A percentile compares a stretch with the other conserved stretches of the same genome.
Evolutionary conservation across 2,329 filamentous ascomycete genomes (phyloP).

Genomic region (Trichoderma hamatum): DNA sequence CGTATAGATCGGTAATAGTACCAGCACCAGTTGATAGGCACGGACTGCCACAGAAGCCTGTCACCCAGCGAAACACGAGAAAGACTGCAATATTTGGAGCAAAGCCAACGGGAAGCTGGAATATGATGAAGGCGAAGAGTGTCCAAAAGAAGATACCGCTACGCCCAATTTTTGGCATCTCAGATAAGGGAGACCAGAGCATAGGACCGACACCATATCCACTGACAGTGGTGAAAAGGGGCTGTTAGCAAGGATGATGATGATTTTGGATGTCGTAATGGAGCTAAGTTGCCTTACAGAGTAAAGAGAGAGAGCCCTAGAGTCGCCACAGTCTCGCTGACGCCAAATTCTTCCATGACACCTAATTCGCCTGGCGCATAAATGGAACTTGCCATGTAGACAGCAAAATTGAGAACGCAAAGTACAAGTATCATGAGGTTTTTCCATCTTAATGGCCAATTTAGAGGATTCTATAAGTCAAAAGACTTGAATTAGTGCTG

Average conservation of each 20-base stretch:
- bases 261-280: neutral
- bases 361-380: neutral
- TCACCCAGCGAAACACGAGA: neutral
- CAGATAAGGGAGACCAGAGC: neutral
- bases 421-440: neutral
- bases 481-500: neutral
- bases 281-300: neutral
- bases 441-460: neutral
- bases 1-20: neutral
- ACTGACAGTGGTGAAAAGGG: neutral
- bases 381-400: neutral
- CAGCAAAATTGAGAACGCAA: neutral
- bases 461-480: neutral
- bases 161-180: neutral
- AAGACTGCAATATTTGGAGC: neutral
- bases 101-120: neutral
- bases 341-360: neutral
- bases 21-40: neutral
- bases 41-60: neutral
- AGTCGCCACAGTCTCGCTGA: neutral
- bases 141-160: neutral
- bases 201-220: neutral
- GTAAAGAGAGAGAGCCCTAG: slow-evolving; percentile 1
- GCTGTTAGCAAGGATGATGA: neutral
- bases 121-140: neutral